Percentiles rank a stretch among this genome's conserved stretches.
Conservation (phyloP, 345 rosid genomes). For the Pistacia atlantica region DNA sequence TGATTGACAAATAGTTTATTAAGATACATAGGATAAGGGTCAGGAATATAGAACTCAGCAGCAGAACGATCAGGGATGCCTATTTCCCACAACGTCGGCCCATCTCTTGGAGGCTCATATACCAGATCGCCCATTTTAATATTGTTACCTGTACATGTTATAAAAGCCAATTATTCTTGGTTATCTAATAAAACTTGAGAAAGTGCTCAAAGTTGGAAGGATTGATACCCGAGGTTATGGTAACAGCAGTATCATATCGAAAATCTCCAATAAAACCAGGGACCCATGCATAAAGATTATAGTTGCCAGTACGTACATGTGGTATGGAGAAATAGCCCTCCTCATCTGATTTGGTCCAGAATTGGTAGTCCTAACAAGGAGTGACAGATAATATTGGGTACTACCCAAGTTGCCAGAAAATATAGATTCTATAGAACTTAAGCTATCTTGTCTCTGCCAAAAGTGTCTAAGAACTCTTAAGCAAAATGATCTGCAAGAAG, state of each 20-base stretch:
- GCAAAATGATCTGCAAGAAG: not conserved
- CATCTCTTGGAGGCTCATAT: slow-evolving; percentile 80
- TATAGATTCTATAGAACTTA: no score
- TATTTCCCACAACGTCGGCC: slow-evolving; percentile 92
- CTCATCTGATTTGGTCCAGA: slow-evolving; percentile 73
- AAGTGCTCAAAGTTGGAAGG: slow-evolving; percentile 10
- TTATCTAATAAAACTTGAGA: slow-evolving; percentile 5
- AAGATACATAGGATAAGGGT: slow-evolving; percentile 66
- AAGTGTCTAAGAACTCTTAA: no score
- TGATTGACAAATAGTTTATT: slow-evolving; percentile 72
- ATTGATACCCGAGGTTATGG: slow-evolving; percentile 58
- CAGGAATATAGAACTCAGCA: slow-evolving; percentile 76
- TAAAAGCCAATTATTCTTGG: slow-evolving; percentile 6
- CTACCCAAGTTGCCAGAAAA: no score
- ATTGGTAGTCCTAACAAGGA: slow-evolving; percentile 70
- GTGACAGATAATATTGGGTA: not conserved
- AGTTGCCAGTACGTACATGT: slow-evolving; percentile 57
- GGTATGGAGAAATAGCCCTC: slow-evolving; percentile 67
- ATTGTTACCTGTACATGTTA: slow-evolving; percentile 44
- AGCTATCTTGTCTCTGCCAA: no score
- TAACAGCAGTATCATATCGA: slow-evolving; percentile 38
- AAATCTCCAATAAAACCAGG: slow-evolving; percentile 93
- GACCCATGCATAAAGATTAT: slow-evolving; percentile 81
- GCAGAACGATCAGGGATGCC: slow-evolving; percentile 88
- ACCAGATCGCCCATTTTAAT: slow-evolving; percentile 61